Conservation (phyloP, 2,329 filamentous ascomycete species). For the Colletotrichum camelliae region DNA sequence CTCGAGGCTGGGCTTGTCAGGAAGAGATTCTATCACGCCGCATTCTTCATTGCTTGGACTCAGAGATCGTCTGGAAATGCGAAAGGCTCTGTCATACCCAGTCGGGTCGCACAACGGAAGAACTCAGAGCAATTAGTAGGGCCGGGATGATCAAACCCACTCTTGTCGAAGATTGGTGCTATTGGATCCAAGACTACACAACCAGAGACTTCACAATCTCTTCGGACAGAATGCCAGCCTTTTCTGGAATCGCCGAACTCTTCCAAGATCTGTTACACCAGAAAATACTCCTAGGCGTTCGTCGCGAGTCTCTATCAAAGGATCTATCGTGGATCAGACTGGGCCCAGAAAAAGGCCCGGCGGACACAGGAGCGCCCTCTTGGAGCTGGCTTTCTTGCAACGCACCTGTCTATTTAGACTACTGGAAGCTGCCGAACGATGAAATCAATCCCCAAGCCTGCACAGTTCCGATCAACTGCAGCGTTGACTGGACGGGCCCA, state of each 20-base stretch:
- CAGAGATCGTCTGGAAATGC: neutral
- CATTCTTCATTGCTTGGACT: neutral
- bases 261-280: neutral
- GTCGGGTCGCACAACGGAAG: neutral
- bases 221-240: neutral
- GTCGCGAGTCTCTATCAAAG: neutral
- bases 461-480: too few species aligned
- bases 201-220: neutral
- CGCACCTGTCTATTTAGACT: neutral
- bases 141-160: too few species aligned
- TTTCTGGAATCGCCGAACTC: neutral
- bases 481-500: neutral
- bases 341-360: neutral
- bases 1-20: neutral
- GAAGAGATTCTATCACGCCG: neutral
- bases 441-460: neutral
- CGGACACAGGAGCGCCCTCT: neutral
- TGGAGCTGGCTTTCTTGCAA: slow-evolving; percentile 8
- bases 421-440: neutral
- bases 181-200: neutral
- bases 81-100: neutral
- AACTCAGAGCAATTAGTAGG: too few species aligned
- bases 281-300: neutral
- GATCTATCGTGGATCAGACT: neutral
- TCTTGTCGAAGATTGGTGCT: neutral